A percentile compares a stretch with the other conserved stretches of the same genome.
These are phyloP conservation scores for Zizania latifolia DNA, from an alignment of 176 grass and related monocot species.

Conservation along the genomic window DNA sequence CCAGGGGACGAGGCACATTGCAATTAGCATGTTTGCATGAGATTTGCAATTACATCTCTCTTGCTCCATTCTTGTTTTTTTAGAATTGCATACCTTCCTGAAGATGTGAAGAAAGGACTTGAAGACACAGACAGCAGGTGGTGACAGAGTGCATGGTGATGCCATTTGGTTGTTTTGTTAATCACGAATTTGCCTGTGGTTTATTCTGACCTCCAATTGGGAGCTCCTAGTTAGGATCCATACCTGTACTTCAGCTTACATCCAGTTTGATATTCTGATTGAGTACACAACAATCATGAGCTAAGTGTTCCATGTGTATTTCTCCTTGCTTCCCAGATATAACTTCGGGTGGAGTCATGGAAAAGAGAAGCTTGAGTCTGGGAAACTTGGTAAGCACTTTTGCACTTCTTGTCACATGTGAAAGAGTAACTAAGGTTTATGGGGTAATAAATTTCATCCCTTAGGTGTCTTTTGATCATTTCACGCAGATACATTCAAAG, in stretches of 20 bases:
- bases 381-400: conserved; percentile 63
- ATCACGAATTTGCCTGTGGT: not conserved
- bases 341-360: conserved; percentile 98
- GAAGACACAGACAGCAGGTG: conserved; percentile 93
- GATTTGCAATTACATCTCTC: not conserved
- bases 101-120: conserved; percentile 50
- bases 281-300: not conserved
- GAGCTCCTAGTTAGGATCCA: not conserved
- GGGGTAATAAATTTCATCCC: not conserved
- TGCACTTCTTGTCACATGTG: not conserved
- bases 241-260: not conserved
- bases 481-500: conserved; percentile 80
- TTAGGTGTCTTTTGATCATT: conserved; percentile 1
- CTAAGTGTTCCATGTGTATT: not conserved
- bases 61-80: not conserved
- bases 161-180: not conserved
- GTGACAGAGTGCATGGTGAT: not conserved
- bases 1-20: not conserved
- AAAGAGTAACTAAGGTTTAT: not conserved
- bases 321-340: conserved; percentile 38
- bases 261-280: not conserved
- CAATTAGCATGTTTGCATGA: not conserved
- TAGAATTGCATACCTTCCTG: conserved; percentile 64
- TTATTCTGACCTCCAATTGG: not conserved
- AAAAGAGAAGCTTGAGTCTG: conserved; percentile 82